Percentiles rank a stretch among this genome's conserved stretches.
Conservation (phyloP, 441 rosid genomes). For the Jatropha multifida region DNA sequence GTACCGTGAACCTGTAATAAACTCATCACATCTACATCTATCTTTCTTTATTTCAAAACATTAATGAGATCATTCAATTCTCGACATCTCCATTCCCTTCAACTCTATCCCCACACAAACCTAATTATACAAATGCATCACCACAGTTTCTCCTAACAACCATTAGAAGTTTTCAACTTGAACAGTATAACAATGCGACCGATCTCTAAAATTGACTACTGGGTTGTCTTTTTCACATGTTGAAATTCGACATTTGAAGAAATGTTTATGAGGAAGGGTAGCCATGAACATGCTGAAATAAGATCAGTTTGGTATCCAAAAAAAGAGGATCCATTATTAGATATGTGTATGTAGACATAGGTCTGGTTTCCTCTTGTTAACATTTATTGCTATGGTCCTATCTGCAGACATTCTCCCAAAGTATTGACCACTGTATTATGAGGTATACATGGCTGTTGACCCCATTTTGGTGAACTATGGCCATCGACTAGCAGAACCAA, state of each 20-base stretch:
- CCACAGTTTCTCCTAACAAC: no score
- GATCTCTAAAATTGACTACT: no score
- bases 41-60: neutral
- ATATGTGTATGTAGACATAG: no score
- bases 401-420: constrained; percentile 13
- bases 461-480: neutral
- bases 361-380: neutral
- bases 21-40: neutral
- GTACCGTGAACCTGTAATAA: neutral
- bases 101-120: neutral
- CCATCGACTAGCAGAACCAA: no score
- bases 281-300: no score
- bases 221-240: no score
- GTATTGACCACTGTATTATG: neutral
- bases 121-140: neutral
- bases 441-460: neutral
- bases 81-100: neutral
- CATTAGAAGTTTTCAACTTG: no score
- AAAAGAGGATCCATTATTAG: no score
- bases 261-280: no score
- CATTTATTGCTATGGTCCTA: constrained; percentile 6
- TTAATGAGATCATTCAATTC: constrained; percentile 2
- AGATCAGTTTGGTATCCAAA: no score
- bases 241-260: no score
- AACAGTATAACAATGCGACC: no score